Percentiles rank a stretch among this genome's conserved stretches.
These are phyloP conservation scores for Flaveria bidentis DNA, from an alignment of 129 eudicot species.

Conservation along the genomic window DNA sequence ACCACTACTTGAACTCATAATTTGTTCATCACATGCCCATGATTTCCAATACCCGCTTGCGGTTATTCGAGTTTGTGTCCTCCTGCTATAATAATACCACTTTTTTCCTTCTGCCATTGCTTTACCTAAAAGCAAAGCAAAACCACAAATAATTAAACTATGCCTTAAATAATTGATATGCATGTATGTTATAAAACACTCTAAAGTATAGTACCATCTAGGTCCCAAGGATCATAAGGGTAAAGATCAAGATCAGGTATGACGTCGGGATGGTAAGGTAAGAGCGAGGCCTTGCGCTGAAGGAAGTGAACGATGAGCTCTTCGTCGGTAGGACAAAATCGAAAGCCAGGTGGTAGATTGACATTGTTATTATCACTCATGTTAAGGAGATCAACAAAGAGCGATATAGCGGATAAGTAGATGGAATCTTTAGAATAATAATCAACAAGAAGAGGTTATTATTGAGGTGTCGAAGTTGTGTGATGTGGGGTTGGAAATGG, in stretches of 20 bases:
- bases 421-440: slow-evolving; percentile 5
- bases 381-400: neutral
- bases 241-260: slow-evolving; percentile 92
- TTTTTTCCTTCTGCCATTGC: slow-evolving; percentile 78
- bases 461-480: slow-evolving; percentile 25
- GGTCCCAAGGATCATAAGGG: slow-evolving; percentile 93
- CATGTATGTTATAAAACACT: neutral
- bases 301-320: slow-evolving; percentile 94
- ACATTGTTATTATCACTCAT: slow-evolving; percentile 52
- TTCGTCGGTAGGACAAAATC: slow-evolving; percentile 85
- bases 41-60: slow-evolving; percentile 75
- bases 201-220: slow-evolving; percentile 50
- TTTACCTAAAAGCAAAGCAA: slow-evolving; percentile 54
- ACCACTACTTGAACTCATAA: slow-evolving; percentile 40
- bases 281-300: slow-evolving; percentile 67
- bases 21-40: slow-evolving; percentile 71
- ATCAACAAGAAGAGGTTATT: slow-evolving; percentile 6
- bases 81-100: slow-evolving; percentile 89
- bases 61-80: slow-evolving; percentile 59
- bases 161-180: neutral
- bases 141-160: neutral
- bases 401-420: slow-evolving; percentile 11
- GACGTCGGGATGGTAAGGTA: slow-evolving; percentile 85
- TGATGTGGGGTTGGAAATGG: slow-evolving; percentile 38
- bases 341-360: slow-evolving; percentile 91